Conservation (phyloP, 208 protist species). For the Crithidia brevicula region DNA sequence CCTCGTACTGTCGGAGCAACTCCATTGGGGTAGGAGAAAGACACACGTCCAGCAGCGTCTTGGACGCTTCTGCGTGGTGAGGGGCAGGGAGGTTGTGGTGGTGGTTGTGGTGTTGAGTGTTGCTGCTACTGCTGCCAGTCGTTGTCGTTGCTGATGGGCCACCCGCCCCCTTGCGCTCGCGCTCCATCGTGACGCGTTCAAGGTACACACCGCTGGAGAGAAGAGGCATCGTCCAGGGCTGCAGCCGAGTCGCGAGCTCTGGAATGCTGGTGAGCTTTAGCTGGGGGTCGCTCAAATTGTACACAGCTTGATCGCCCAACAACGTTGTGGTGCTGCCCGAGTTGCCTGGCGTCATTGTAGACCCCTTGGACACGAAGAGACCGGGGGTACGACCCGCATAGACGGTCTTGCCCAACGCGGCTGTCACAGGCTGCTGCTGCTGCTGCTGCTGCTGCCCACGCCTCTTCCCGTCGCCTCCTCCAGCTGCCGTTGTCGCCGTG, state of each 20-base stretch:
- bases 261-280: constrained; percentile 52
- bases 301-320: constrained; percentile 19
- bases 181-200: constrained; percentile 65
- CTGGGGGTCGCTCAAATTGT: constrained; percentile 34
- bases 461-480: neutral
- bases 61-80: neutral
- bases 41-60: constrained; percentile 65
- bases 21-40: constrained; percentile 50
- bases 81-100: neutral
- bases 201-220: constrained; percentile 48
- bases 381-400: constrained; percentile 7
- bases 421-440: too few species aligned
- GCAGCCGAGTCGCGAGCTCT: constrained; percentile 43
- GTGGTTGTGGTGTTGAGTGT: constrained; percentile 3
- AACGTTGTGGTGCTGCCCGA: constrained; percentile 1
- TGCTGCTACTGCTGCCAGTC: neutral
- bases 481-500: neutral
- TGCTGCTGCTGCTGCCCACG: constrained; percentile 6
- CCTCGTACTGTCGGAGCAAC: constrained; percentile 56
- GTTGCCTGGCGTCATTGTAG: neutral
- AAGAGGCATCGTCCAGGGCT: constrained; percentile 61
- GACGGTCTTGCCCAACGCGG: neutral
- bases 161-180: constrained; percentile 24
- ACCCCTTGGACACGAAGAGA: constrained; percentile 27
- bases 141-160: neutral